Percentiles rank a stretch among this genome's conserved stretches.
phyloP scores from a whole-genome alignment of 257 asterid species.

The Cruciata laevipes region DNA sequence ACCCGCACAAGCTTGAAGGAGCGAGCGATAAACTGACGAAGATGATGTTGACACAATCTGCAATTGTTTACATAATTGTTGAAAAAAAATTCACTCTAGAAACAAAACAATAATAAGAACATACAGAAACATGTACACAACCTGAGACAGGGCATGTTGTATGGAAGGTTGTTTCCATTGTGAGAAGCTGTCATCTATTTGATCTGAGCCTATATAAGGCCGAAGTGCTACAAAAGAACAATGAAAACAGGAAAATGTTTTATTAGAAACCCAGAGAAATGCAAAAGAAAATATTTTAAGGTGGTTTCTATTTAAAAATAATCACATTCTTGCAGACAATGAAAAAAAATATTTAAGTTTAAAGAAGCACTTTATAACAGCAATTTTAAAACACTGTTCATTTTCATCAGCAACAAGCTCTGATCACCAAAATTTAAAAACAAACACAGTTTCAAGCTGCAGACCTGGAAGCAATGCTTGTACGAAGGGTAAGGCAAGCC shows the following conservation, averaged over 20 bases:
- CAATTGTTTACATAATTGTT: conserved; percentile 27
- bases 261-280: not conserved
- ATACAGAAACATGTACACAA: conserved; percentile 17
- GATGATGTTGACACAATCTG: conserved; percentile 91
- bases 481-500: conserved; percentile 81
- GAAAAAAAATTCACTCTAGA: conserved; percentile 13
- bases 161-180: conserved; percentile 79
- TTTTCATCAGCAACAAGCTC: not conserved
- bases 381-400: not conserved
- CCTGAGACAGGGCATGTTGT: conserved; percentile 85
- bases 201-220: conserved; percentile 59
- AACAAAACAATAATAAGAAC: conserved; percentile 14
- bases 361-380: not conserved
- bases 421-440: not conserved
- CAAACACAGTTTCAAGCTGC: conserved; percentile 15
- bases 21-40: conserved; percentile 60
- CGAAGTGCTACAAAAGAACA: conserved; percentile 68
- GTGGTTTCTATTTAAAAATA: not conserved
- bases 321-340: not conserved
- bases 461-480: conserved; percentile 97
- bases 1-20: conserved; percentile 91
- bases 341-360: not conserved
- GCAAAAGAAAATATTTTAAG: not conserved
- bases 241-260: conserved; percentile 19
- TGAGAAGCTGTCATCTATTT: conserved; percentile 75